Conservation (phyloP, 1,284 basidiomycete species). For the Dichomitus squalens region DNA sequence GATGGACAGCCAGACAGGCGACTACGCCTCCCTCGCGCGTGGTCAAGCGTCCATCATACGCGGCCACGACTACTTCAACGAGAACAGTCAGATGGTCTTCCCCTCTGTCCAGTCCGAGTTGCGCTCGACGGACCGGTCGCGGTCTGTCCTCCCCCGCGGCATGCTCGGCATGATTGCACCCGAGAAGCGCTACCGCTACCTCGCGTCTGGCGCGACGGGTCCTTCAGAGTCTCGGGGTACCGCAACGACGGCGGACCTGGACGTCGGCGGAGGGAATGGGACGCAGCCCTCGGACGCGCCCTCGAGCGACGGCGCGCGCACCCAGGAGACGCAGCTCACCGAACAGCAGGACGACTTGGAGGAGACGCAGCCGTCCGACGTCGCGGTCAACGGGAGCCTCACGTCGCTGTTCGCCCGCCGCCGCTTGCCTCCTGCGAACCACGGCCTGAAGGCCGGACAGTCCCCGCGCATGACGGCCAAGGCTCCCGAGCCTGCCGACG, state of each 20-base stretch:
- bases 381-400: constrained; percentile 16
- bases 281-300: constrained; percentile 5
- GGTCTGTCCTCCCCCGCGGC: constrained; percentile 1
- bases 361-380: constrained; percentile 26
- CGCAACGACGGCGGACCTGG: no score
- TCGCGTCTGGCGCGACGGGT: neutral
- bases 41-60: no score
- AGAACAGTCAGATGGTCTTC: constrained; percentile 13
- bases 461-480: neutral
- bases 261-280: neutral
- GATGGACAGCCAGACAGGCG: neutral
- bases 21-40: neutral
- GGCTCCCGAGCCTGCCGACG: neutral
- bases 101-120: constrained; percentile 12
- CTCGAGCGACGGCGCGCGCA: neutral
- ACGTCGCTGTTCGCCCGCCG: constrained; percentile 8
- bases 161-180: constrained; percentile 10
- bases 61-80: constrained; percentile 12
- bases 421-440: constrained; percentile 15
- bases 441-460: constrained; percentile 1
- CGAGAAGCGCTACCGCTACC: constrained; percentile 18
- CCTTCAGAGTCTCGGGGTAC: neutral
- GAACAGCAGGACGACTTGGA: neutral
- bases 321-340: constrained; percentile 13
- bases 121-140: constrained; percentile 8